Evolutionary conservation across 257 asterid genomes (phyloP), one percentile per base, ranked within the genome.

Genomic region (Rehmannia glutinosa): DNA sequence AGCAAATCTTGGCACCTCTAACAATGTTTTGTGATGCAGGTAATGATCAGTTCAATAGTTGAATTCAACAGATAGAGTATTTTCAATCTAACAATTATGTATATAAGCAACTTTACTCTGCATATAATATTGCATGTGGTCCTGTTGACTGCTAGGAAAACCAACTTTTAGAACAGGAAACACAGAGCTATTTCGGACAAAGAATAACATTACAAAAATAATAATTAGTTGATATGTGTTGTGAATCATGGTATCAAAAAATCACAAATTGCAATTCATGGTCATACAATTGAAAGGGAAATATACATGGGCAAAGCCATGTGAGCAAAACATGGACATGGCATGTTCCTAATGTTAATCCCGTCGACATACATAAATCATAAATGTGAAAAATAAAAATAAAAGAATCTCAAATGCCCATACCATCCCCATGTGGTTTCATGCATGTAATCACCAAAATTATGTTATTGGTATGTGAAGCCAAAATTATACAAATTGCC

Each of bases 391-490:
- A 53, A 66, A 35, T 58, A 49, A 21, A 21, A 35, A 54, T 10
- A 12, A 11, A 39, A 16, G 32, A 25, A 24, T 8, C 16, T 20
- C 1, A 38, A 30, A 6, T 42, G 72, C 75, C 77, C 80, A 74
- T 70, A 55, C n/a, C n/a, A n/a, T n/a, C n/a, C 60, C 75, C 80
- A 74, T 71, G 83, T 78, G 80, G 59, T 53, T 60, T 50, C 57
- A 6, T 49, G 4, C 8, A 32, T 32, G 38, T 3, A 52, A 56
- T 59, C 42, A 69, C 67, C 52, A n/a, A 15, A 65, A 60, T 59
- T 64, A 59, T 75, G 74, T 41, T 64, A 33, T 62, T 55, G 27
- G 43, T 41, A 63, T 72, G 78, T 68, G 36, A 39, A 63, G 64
- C 71, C 74, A 62, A 69, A 69, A 52, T 30, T 69, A 11, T 30